Percentiles rank a stretch among this genome's conserved stretches.
Evolutionary conservation across 345 rosid species (phyloP).

Genomic region (Aegle marmelos): DNA sequence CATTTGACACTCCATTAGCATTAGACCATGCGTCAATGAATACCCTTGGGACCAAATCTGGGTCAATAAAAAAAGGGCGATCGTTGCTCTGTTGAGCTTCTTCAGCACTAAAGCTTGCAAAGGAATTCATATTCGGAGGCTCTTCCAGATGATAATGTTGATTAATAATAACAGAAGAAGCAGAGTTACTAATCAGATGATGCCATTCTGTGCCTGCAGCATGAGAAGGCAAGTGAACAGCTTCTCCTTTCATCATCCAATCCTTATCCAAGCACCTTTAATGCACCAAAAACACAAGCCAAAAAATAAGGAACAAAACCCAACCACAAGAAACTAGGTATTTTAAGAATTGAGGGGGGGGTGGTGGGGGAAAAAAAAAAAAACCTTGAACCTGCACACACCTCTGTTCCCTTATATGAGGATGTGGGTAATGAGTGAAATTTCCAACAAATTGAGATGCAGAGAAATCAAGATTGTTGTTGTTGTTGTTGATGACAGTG

Average conservation of each 20-base stretch:
- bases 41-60: slow-evolving; percentile 33
- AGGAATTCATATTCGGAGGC: slow-evolving; percentile 26
- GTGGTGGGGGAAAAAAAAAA: too few relatives aligned
- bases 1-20: slow-evolving; percentile 21
- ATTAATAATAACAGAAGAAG: background rate
- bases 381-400: background rate
- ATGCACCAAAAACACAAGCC: background rate
- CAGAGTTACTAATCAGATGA: slow-evolving; percentile 11
- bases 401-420: slow-evolving; percentile 29
- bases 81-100: slow-evolving; percentile 16
- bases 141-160: slow-evolving; percentile 15
- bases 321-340: too few relatives aligned
- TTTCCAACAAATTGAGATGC: slow-evolving; percentile 13
- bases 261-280: slow-evolving; percentile 28
- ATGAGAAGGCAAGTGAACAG: slow-evolving; percentile 10
- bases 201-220: slow-evolving; percentile 28
- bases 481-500: background rate
- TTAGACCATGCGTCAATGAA: slow-evolving; percentile 62
- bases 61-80: slow-evolving; percentile 17
- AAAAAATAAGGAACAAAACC: background rate
- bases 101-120: slow-evolving; percentile 8
- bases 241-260: slow-evolving; percentile 36
- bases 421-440: slow-evolving; percentile 10
- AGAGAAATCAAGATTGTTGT: background rate
- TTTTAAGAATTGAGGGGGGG: too few relatives aligned